Evolutionary conservation across 2,329 filamentous ascomycete genomes (phyloP).

Genomic region (Fusarium nisikadoi): DNA sequence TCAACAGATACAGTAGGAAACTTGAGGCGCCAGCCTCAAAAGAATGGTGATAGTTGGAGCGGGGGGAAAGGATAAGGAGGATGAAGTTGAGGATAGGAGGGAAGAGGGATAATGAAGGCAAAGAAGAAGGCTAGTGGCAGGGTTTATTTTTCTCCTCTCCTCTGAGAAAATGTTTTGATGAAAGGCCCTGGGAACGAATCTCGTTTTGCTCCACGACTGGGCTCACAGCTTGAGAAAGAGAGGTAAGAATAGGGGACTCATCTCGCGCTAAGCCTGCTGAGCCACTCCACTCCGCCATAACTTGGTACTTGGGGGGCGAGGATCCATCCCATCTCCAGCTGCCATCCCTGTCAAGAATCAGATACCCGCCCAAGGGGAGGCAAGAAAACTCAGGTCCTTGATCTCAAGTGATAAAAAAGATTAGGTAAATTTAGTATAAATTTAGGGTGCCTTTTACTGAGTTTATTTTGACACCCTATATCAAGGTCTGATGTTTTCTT

Average conservation of each 20-base stretch:
- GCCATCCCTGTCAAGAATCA: constrained; percentile 32
- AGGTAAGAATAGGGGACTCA: constrained; percentile 46
- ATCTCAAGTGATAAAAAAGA: too few relatives aligned
- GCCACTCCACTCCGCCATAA: constrained; percentile 45
- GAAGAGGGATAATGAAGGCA: constrained; percentile 42
- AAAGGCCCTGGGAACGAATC: constrained; percentile 41
- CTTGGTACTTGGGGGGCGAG: constrained; percentile 38
- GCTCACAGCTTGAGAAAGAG: constrained; percentile 36
- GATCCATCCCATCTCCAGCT: constrained; percentile 39
- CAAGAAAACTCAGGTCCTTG: too few relatives aligned
- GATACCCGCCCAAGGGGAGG: constrained; percentile 19
- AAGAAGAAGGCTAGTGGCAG: constrained; percentile 37
- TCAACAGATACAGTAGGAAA: constrained; percentile 29
- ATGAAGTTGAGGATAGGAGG: constrained; percentile 37
- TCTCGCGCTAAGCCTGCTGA: constrained; percentile 46
- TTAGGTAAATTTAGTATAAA: too few relatives aligned
- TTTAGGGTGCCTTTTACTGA: too few relatives aligned
- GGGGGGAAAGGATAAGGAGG: constrained; percentile 36
- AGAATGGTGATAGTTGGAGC: constrained; percentile 45
- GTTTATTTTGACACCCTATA: too few relatives aligned
- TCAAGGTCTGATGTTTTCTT: too few relatives aligned
- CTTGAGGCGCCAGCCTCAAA: constrained; percentile 49
- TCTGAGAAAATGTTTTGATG: constrained; percentile 45
- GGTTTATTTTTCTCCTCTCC: constrained; percentile 35
- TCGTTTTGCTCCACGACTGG: constrained; percentile 42